Evolutionary conservation across 129 eudicot species (phyloP).

Genomic region (Saposhnikovia divaricata): DNA sequence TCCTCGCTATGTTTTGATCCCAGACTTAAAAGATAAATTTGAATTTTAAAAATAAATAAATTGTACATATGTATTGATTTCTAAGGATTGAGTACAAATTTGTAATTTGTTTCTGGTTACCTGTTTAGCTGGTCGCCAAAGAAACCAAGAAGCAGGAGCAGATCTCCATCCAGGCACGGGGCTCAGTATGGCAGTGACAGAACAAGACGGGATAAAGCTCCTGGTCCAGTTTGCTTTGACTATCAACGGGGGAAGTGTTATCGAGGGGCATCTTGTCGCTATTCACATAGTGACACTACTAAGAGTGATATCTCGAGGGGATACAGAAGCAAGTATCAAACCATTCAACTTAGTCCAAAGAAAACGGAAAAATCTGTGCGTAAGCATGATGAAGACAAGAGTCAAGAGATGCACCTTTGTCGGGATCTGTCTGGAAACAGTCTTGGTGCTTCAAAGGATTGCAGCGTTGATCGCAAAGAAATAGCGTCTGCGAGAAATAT

Average conservation of each 20-base stretch:
- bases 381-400: slow-evolving; percentile 17
- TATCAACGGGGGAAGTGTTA: slow-evolving; percentile 55
- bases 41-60: background rate
- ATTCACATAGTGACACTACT: slow-evolving; percentile 41
- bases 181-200: slow-evolving; percentile 33
- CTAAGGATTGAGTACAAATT: background rate
- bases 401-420: slow-evolving; percentile 18
- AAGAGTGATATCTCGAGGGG: slow-evolving; percentile 35
- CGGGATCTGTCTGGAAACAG: slow-evolving; percentile 15
- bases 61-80: background rate
- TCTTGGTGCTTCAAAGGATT: slow-evolving; percentile 7
- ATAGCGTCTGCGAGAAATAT: background rate
- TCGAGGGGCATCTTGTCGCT: slow-evolving; percentile 70
- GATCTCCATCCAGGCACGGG: slow-evolving; percentile 51
- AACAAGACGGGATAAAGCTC: slow-evolving; percentile 41
- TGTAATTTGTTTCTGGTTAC: slow-evolving; percentile 3
- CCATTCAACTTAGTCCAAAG: slow-evolving; percentile 22
- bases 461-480: background rate
- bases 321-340: slow-evolving; percentile 32
- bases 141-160: slow-evolving; percentile 68
- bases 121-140: slow-evolving; percentile 72
- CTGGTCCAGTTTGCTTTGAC: slow-evolving; percentile 48
- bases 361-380: slow-evolving; percentile 18
- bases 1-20: background rate
- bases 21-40: background rate